phyloP scores from a whole-genome alignment of 164 flowering plant genomes.

The Sedum album region DNA sequence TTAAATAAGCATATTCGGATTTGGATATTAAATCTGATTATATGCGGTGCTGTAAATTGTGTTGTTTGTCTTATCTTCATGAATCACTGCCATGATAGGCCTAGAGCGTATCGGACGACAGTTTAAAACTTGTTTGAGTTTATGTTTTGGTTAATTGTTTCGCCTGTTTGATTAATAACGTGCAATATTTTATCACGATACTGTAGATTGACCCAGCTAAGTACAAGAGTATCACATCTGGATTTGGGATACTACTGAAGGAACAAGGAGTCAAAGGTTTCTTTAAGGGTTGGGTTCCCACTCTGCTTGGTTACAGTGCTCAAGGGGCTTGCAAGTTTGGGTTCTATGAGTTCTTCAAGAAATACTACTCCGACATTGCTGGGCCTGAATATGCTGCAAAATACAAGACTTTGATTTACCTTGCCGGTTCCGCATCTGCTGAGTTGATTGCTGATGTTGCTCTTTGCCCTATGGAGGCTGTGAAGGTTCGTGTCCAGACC shows the following conservation, averaged over 20 bases:
- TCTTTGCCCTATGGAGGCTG: slow-evolving; percentile 68
- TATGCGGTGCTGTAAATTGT: no score
- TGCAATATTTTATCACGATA: no score
- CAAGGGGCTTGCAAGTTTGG: not conserved
- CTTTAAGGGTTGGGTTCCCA: slow-evolving; percentile 81
- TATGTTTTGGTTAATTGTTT: no score
- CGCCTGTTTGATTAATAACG: no score
- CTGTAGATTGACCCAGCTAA: slow-evolving; percentile 40
- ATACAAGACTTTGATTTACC: slow-evolving; percentile 21
- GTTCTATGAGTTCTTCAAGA: not conserved
- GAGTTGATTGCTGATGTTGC: slow-evolving; percentile 30
- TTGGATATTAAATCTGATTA: no score
- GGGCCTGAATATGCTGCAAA: slow-evolving; percentile 72
- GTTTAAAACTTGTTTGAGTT: no score
- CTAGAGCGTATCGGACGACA: no score
- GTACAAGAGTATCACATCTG: slow-evolving; percentile 76
- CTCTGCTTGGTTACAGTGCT: slow-evolving; percentile 19
- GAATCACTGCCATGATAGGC: no score
- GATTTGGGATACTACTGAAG: slow-evolving; percentile 15
- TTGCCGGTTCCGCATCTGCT: slow-evolving; percentile 85
- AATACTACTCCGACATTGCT: slow-evolving; percentile 46
- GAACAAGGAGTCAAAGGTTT: slow-evolving; percentile 69
- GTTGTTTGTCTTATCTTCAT: no score
- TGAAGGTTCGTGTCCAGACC: slow-evolving; percentile 64
- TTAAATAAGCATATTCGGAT: no score